These are phyloP conservation scores for Plasmodium chabaudi DNA, from an alignment of 169 alveolate genomes.

Conservation along the genomic window DNA sequence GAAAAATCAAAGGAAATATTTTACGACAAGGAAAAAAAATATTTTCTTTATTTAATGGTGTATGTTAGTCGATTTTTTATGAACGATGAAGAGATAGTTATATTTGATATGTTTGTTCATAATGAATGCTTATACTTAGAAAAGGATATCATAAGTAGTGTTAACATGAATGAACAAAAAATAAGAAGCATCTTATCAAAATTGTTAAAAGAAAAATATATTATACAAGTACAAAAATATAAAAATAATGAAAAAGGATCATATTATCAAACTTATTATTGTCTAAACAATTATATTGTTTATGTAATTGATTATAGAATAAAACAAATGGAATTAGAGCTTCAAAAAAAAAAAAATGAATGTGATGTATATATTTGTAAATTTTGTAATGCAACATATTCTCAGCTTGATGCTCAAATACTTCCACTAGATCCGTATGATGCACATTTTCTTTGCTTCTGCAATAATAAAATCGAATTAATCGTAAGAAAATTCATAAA, in stretches of 20 bases:
- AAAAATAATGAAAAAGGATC: conserved; percentile 54
- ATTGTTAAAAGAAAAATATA: conserved; percentile 59
- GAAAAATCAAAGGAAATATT: conserved; percentile 44
- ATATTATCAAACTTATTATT: conserved; percentile 76
- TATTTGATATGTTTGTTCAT: conserved; percentile 80
- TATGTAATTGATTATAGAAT: conserved; percentile 81
- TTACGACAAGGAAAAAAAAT: conserved; percentile 54
- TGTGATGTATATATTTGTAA: conserved; percentile 80
- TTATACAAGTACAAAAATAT: conserved; percentile 46
- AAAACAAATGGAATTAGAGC: conserved; percentile 78
- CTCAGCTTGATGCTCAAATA: conserved; percentile 82
- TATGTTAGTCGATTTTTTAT: conserved; percentile 79
- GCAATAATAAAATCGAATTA: conserved; percentile 82
- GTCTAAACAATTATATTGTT: conserved; percentile 79
- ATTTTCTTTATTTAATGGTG: conserved; percentile 33
- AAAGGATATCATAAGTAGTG: conserved; percentile 78
- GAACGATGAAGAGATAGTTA: conserved; percentile 84
- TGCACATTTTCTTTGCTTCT: conserved; percentile 84
- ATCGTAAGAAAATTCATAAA: conserved; percentile 67
- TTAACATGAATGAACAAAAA: conserved; percentile 80
- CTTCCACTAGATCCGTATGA: conserved; percentile 83
- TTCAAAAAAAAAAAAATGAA: conserved; percentile 79
- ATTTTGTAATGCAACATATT: conserved; percentile 78
- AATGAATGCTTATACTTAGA: conserved; percentile 80
- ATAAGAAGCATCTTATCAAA: conserved; percentile 77